Conservation (phyloP, 371 early-diverging fungal genomes). For the Antonospora locustae region DNA sequence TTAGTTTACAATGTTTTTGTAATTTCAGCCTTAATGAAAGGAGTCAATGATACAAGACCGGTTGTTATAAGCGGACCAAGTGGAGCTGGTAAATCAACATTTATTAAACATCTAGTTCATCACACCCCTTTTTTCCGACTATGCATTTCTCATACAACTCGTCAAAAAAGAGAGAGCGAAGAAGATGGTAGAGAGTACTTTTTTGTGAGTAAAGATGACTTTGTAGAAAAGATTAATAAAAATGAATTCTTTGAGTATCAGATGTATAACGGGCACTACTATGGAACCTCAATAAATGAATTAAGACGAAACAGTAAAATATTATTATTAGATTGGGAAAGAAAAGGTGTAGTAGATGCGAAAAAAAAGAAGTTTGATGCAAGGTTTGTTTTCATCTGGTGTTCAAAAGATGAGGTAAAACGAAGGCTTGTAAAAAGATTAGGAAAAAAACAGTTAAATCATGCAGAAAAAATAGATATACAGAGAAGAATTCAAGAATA, state of each 20-base stretch:
- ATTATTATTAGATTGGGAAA: too few species aligned
- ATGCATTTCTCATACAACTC: slow-evolving; percentile 52
- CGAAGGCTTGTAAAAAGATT: too few species aligned
- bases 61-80: slow-evolving; percentile 48
- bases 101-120: slow-evolving; percentile 39
- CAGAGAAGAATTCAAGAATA: too few species aligned
- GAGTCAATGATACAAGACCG: too few species aligned
- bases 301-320: slow-evolving; percentile 9
- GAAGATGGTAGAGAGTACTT: slow-evolving; percentile 42
- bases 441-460: too few species aligned
- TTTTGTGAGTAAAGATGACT: slow-evolving; percentile 44
- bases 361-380: too few species aligned
- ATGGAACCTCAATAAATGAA: slow-evolving; percentile 35
- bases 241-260: slow-evolving; percentile 49
- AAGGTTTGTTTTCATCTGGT: too few species aligned
- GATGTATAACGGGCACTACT: slow-evolving; percentile 47
- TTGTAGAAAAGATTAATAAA: slow-evolving; percentile 35
- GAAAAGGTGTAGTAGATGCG: too few species aligned
- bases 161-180: slow-evolving; percentile 39
- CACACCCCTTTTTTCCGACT: slow-evolving; percentile 24
- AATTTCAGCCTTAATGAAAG: too few species aligned
- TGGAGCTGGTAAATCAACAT: slow-evolving; percentile 52
- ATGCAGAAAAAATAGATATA: too few species aligned
- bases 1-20: too few species aligned
- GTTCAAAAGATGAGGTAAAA: too few species aligned